Evolutionary conservation across 2,329 filamentous ascomycete species (phyloP).

Genomic region (Talaromyces islandicus): DNA sequence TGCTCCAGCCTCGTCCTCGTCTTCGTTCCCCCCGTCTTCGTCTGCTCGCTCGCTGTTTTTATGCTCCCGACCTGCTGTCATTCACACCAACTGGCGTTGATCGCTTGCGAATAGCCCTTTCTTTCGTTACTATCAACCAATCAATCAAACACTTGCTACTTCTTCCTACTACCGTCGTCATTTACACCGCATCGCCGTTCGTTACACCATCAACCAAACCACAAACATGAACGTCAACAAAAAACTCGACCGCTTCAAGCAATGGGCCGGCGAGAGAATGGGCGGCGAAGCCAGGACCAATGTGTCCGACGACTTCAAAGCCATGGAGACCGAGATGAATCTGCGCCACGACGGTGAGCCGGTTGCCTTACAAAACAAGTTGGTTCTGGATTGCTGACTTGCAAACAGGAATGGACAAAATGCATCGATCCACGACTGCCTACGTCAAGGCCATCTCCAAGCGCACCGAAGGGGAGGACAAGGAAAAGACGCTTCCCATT

Average conservation of each 20-base stretch:
- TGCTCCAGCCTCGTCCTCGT: background rate
- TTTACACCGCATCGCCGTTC: background rate
- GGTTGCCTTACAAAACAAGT: background rate
- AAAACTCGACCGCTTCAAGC: slow-evolving; percentile 91
- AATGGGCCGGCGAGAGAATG: slow-evolving; percentile 98
- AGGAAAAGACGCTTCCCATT: slow-evolving; percentile 76
- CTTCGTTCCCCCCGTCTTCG: background rate
- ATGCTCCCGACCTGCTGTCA: background rate
- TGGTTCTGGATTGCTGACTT: background rate
- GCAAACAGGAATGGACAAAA: slow-evolving; percentile 64
- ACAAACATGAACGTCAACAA: slow-evolving; percentile 61
- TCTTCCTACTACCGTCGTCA: background rate
- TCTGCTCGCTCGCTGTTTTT: background rate
- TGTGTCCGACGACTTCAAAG: slow-evolving; percentile 85
- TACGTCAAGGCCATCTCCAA: slow-evolving; percentile 87
- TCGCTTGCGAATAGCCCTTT: background rate
- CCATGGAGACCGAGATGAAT: slow-evolving; percentile 82
- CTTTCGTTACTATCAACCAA: background rate
- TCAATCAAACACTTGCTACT: background rate
- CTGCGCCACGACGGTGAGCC: slow-evolving; percentile 74
- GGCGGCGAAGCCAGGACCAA: slow-evolving; percentile 81
- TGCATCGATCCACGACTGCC: slow-evolving; percentile 76
- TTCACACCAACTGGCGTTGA: background rate
- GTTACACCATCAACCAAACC: background rate
- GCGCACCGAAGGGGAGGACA: slow-evolving; percentile 77